Base-by-base conservation (phyloP, 306 rosid species). In the Senna tora region DNA sequence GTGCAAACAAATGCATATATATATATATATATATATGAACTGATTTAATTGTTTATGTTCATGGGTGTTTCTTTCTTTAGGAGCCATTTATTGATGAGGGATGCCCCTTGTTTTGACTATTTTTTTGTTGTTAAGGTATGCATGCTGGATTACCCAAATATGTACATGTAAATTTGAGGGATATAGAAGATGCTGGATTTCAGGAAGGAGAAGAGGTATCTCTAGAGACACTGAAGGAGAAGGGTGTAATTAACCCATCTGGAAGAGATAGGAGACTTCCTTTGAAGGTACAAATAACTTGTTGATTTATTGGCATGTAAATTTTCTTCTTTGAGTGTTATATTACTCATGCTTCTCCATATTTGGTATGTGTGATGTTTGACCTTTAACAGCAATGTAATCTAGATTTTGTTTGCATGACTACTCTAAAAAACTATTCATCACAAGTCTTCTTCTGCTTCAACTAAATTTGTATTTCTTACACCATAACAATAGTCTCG, bases 261-360 rank as follows among this genome's bases (percentile, higher is more conserved):
- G 97, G 97, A 78, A 91, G 97, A 81, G 97, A 91, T 17, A 83
- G 96, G 73, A 88, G 38, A 73, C 99, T 94, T 47, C 96, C 96
- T 55, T 79, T 94, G 81, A 94, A 94, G 99, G 93, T 91, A 85
- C 76, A 67, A 2, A 52, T 77, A 64, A 63, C 55, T 61, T 55
- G 66, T 73, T 53, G 33, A 28, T 59, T 68, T 65, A 34, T 36
- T 51, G 33, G 41, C 74, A 52, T 59, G n/a, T 62, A 28, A 22
- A 22, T 22, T 60, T 61, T 59, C 38, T 61, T 75, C 60, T 13
- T 25, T 7, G 58, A 20, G 69, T 41, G 28, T 34, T 36, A 36
- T 69, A 57, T 78, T 73, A 4, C 57, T 46, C 55, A 15, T 10
- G 39, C 76, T 51, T 74, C 63, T 80, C 32, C 16, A 34, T 11